phyloP scores from a whole-genome alignment of 306 rosid species.

The Quercus alba region DNA sequence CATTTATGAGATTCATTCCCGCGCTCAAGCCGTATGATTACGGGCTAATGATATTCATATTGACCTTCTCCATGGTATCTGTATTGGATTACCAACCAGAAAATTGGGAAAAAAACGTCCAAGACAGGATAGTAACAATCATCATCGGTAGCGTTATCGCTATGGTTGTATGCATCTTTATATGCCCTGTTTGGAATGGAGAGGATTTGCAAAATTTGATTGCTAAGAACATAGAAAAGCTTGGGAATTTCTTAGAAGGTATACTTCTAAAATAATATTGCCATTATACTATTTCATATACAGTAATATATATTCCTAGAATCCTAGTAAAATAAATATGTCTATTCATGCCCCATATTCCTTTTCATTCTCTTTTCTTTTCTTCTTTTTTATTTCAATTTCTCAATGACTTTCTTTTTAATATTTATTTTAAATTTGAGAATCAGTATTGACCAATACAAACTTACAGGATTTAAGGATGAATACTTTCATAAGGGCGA shows the following conservation, averaged over 20 bases:
- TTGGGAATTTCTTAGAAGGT: conserved; percentile 43
- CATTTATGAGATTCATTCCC: conserved; percentile 49
- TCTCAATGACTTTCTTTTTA: background rate
- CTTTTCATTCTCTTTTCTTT: no score
- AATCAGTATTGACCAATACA: background rate
- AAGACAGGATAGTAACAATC: conserved; percentile 32
- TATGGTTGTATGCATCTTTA: conserved; percentile 27
- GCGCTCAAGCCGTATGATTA: conserved; percentile 51
- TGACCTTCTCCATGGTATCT: conserved; percentile 49
- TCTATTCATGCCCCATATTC: no score
- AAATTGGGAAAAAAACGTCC: conserved; percentile 15
- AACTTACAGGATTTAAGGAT: conserved; percentile 35
- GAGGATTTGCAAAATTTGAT: conserved; percentile 40
- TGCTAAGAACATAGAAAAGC: conserved; percentile 34
- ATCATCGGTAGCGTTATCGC: conserved; percentile 29
- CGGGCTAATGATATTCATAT: conserved; percentile 43
- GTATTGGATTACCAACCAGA: conserved; percentile 32
- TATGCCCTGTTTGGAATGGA: conserved; percentile 54
- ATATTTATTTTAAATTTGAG: background rate
- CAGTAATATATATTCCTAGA: background rate
- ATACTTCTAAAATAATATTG: background rate
- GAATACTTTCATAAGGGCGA: conserved; percentile 37
- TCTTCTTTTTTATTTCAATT: background rate
- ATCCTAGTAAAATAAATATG: background rate
- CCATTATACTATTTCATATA: no score